phyloP scores from a whole-genome alignment of 2,329 filamentous ascomycete genomes.

The Pyricularia pennisetigena region DNA sequence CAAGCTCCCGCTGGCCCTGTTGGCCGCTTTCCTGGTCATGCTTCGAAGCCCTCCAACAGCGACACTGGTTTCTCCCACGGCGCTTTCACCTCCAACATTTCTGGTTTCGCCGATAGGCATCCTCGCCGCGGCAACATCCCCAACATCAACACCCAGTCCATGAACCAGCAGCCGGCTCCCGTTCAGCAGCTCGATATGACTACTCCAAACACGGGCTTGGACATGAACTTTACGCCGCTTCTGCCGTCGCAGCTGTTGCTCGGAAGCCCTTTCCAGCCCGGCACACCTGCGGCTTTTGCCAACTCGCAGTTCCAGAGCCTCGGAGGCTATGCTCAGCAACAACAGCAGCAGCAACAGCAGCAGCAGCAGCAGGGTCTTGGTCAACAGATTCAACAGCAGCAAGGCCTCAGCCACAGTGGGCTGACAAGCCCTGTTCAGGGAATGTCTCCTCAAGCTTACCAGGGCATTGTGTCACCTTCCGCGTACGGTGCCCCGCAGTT shows the following conservation, averaged over 20 bases:
- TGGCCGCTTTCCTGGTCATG: slow-evolving; percentile 57
- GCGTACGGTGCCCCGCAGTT: slow-evolving; percentile 74
- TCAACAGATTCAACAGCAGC: slow-evolving; percentile 34
- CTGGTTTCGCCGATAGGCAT: slow-evolving; percentile 79
- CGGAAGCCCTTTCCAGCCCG: slow-evolving; percentile 93
- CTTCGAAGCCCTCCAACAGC: slow-evolving; percentile 72
- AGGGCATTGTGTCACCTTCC: slow-evolving; percentile 77
- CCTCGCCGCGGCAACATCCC: slow-evolving; percentile 79
- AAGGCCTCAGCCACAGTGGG: slow-evolving; percentile 31
- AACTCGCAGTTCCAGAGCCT: slow-evolving; percentile 85
- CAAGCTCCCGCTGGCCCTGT: slow-evolving; percentile 43
- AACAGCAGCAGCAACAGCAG: slow-evolving; percentile 47
- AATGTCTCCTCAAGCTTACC: slow-evolving; percentile 76
- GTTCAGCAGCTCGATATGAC: slow-evolving; percentile 63
- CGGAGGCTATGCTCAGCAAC: slow-evolving; percentile 58
- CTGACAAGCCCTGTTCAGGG: slow-evolving; percentile 67
- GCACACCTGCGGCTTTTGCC: slow-evolving; percentile 79
- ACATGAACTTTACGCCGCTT: slow-evolving; percentile 97
- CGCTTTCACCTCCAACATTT: slow-evolving; percentile 79
- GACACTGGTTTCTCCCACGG: slow-evolving; percentile 89
- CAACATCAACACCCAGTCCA: slow-evolving; percentile 77
- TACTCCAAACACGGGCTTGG: slow-evolving; percentile 79
- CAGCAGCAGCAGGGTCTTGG: slow-evolving; percentile 34
- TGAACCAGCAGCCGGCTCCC: slow-evolving; percentile 29
- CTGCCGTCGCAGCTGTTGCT: slow-evolving; percentile 90